Evolutionary conservation across 2,329 filamentous ascomycete genomes (phyloP).

Genomic region (Xylaria sp.): DNA sequence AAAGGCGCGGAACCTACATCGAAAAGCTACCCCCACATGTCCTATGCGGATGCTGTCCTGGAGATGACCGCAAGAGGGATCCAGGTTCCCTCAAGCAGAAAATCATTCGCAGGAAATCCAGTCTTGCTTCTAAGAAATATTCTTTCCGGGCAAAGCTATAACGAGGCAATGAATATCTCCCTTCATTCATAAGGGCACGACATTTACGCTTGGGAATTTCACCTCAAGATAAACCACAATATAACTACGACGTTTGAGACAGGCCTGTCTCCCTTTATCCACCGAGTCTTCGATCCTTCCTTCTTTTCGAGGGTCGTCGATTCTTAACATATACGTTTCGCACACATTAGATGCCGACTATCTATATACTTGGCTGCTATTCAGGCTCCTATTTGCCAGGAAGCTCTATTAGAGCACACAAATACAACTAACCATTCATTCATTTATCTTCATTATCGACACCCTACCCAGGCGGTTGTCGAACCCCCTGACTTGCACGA

Average conservation of each 20-base stretch:
- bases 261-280: neutral
- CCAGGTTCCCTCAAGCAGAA: neutral
- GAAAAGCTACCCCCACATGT: constrained; percentile 37
- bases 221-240: no score
- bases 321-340: neutral
- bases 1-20: constrained; percentile 36
- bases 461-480: neutral
- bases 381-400: neutral
- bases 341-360: neutral
- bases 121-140: neutral
- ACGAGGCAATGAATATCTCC: no score
- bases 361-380: neutral
- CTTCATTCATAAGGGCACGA: neutral
- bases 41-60: constrained; percentile 45
- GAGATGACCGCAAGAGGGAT: constrained; percentile 39
- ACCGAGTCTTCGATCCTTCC: neutral
- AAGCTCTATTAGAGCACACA: neutral
- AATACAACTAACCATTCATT: neutral
- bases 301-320: neutral
- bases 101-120: neutral
- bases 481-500: neutral
- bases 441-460: neutral
- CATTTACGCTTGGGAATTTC: neutral
- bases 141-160: neutral
- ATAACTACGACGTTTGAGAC: neutral